Conservation (phyloP, 2,329 filamentous ascomycete genomes). For the Colletotrichum melonis region DNA sequence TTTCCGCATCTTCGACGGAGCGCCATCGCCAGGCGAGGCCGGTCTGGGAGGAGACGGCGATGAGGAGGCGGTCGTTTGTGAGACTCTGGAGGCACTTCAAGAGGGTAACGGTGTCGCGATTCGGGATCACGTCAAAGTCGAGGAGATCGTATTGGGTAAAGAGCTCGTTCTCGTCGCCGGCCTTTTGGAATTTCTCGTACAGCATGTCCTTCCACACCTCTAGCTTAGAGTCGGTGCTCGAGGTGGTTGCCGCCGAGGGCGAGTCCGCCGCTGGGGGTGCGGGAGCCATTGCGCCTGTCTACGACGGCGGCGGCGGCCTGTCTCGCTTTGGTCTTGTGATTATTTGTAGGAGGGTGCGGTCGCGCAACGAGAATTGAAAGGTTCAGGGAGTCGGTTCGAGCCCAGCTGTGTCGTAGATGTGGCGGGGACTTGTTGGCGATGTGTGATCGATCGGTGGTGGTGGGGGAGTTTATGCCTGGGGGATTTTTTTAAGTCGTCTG, state of each 20-base stretch:
- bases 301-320: not conserved
- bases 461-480: conserved; percentile 3
- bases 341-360: not conserved
- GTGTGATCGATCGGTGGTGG: not conserved
- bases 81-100: conserved; percentile 67
- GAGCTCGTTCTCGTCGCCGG: conserved; percentile 57
- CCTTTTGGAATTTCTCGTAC: conserved; percentile 66
- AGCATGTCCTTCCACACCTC: conserved; percentile 65
- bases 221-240: conserved; percentile 52
- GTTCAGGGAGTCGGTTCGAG: not conserved
- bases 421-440: not conserved
- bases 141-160: conserved; percentile 71
- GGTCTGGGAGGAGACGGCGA: conserved; percentile 56
- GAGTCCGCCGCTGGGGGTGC: conserved; percentile 20
- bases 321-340: too few relatives aligned
- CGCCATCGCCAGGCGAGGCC: conserved; percentile 69
- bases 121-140: conserved; percentile 67
- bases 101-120: conserved; percentile 65
- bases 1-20: conserved; percentile 69
- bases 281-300: conserved; percentile 28
- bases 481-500: not conserved
- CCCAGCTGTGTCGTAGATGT: not conserved
- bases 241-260: conserved; percentile 33
- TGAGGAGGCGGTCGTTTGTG: conserved; percentile 70
- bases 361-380: not conserved